Percentiles rank a stretch among this genome's conserved stretches.
Conservation (phyloP, 2,329 filamentous ascomycete genomes). For the Cryphonectria nitschkei region DNA sequence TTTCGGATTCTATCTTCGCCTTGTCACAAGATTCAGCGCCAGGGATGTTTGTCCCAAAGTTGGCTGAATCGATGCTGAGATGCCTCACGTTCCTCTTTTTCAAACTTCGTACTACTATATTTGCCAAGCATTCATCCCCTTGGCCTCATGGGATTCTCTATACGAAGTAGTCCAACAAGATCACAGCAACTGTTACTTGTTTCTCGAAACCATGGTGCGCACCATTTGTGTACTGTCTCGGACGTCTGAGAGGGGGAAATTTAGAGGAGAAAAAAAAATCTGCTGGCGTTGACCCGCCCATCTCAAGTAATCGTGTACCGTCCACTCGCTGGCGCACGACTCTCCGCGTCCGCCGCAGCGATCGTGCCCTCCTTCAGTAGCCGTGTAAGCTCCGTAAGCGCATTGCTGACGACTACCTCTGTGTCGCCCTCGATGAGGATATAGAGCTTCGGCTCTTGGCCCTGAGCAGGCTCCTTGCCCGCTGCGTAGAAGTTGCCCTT, state of each 20-base stretch:
- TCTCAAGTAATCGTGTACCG: conserved; percentile 80
- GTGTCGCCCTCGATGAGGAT: conserved; percentile 98
- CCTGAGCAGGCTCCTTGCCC: conserved; percentile 77
- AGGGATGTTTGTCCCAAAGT: not conserved
- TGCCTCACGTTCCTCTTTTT: not conserved
- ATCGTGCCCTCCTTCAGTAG: conserved; percentile 88
- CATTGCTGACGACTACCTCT: conserved; percentile 86
- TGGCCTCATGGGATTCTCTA: not conserved
- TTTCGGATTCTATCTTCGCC: not conserved
- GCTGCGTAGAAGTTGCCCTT: conserved; percentile 89
- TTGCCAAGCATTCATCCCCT: not conserved
- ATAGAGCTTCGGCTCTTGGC: conserved; percentile 89
- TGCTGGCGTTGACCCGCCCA: not conserved
- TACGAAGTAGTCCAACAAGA: not conserved
- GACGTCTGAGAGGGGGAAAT: no score
- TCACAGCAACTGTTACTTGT: not conserved
- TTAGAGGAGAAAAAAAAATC: not conserved
- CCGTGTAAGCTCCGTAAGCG: conserved; percentile 87
- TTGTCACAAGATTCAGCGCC: not conserved
- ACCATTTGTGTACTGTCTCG: not conserved
- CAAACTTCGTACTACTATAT: not conserved
- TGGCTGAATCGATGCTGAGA: not conserved
- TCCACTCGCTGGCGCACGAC: conserved; percentile 75
- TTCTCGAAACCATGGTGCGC: not conserved
- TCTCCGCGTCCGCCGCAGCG: conserved; percentile 85